Conservation (phyloP, 139 green algal species). For the Auxenochlorella pyrenoidosa region DNA sequence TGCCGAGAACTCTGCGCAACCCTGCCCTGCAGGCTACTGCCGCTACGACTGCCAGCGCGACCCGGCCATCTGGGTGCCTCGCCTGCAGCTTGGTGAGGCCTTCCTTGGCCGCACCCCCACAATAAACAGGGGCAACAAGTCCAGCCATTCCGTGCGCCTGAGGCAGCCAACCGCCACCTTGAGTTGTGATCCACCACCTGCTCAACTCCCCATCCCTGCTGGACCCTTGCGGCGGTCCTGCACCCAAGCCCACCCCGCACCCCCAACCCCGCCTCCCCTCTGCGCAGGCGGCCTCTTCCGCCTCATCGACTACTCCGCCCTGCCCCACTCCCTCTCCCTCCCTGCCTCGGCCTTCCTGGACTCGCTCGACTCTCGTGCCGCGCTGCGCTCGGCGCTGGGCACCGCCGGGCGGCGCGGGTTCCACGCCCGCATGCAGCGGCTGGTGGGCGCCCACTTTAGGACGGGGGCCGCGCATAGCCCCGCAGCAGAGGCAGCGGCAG, state of each 20-base stretch:
- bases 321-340: not conserved
- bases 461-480: no score
- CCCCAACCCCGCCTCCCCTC: not conserved
- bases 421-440: not conserved
- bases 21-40: not conserved
- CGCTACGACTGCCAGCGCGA: slow-evolving; percentile 27
- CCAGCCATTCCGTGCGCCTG: no score
- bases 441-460: not conserved
- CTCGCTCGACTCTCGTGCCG: not conserved
- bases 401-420: not conserved
- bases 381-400: slow-evolving; percentile 9
- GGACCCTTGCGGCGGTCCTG: no score
- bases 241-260: no score
- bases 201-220: not conserved
- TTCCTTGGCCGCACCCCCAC: no score
- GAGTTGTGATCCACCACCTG: no score
- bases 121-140: no score
- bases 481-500: not conserved
- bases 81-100: slow-evolving; percentile 18
- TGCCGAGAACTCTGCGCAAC: no score
- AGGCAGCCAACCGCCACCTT: no score
- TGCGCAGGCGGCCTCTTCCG: slow-evolving; percentile 5
- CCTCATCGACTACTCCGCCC: not conserved
- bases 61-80: not conserved
- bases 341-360: not conserved